Base-by-base conservation (phyloP, 148 eudicot species). In the Amaranthus cruentus region DNA sequence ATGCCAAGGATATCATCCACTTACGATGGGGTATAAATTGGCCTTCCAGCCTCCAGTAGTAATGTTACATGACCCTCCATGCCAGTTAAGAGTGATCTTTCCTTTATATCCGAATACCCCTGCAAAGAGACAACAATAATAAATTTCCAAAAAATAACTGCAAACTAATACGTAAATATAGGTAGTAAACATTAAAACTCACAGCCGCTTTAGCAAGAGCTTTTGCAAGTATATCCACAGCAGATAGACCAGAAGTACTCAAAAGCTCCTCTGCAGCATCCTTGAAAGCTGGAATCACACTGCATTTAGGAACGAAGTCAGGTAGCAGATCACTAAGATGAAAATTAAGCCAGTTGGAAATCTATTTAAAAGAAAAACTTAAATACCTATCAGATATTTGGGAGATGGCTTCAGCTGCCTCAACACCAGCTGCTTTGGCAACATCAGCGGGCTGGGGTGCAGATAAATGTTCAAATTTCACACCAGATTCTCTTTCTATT, bases 391-490 rank as follows among this genome's bases (percentile, higher is more conserved):
- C 89, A 63, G 96, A 88, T 46, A 95, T 84, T 78, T 83, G 83
- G 47, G 76, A 62, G 44, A 95, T 87, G 8, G 79, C 57, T 76
- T 87, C 90, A 44, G 90, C 89, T 54, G 93, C 92, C 61, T 85
- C 96, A 38, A 73, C 82, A 44, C 91, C 96, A 77, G 93, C 91
- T 79, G 96, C 93, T 79, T 90, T 89, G 74, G 98, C 97, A 77
- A 95, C 84, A 81, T 95, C 98, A 80, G 85, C 84, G 69, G 97
- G 98, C 78, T 94, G 98, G 52, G 98, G 97, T 76, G 98, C 96
- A 66, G 93, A 73, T 61, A 88, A 62, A 75, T 87, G 98, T 82
- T 94, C 98, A 81, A 94, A 94, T 55, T 86, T 94, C 0, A 94
- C 95, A 79, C 98, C 97, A 56, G 93, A 88, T 79, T 94, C 98